Evolutionary conservation across 2,329 filamentous ascomycete genomes (phyloP).

Genomic region (Fusarium chlamydosporum): DNA sequence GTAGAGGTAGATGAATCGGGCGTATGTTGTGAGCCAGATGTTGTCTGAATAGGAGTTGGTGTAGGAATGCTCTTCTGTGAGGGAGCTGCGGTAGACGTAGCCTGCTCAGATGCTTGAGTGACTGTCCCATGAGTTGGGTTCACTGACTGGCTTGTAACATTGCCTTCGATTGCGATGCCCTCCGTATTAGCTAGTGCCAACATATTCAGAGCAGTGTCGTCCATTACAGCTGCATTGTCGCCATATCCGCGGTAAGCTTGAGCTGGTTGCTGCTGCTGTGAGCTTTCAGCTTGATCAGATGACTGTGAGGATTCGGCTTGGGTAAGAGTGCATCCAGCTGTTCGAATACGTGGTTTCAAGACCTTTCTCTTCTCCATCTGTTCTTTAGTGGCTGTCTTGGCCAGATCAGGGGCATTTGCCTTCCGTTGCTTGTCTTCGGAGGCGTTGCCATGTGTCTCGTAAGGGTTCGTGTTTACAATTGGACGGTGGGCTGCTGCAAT

Average conservation of each 20-base stretch:
- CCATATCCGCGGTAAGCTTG: background rate
- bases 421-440: background rate
- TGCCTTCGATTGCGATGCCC: background rate
- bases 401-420: background rate
- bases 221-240: background rate
- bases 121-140: background rate
- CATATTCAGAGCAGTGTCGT: background rate
- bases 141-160: background rate
- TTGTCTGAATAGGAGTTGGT: background rate
- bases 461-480: background rate
- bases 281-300: background rate
- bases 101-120: background rate
- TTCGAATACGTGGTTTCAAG: constrained; percentile 13
- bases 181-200: background rate
- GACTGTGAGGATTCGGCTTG: background rate
- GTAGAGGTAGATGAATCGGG: background rate
- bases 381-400: constrained; percentile 15
- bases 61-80: background rate
- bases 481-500: background rate
- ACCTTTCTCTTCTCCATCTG: constrained; percentile 19
- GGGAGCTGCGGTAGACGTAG: no score
- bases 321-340: background rate
- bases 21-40: background rate
- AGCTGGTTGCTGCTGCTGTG: background rate
- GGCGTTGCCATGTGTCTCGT: background rate